Conservation (phyloP, 2,329 filamentous ascomycete species). For the Albifimbria verrucaria region DNA sequence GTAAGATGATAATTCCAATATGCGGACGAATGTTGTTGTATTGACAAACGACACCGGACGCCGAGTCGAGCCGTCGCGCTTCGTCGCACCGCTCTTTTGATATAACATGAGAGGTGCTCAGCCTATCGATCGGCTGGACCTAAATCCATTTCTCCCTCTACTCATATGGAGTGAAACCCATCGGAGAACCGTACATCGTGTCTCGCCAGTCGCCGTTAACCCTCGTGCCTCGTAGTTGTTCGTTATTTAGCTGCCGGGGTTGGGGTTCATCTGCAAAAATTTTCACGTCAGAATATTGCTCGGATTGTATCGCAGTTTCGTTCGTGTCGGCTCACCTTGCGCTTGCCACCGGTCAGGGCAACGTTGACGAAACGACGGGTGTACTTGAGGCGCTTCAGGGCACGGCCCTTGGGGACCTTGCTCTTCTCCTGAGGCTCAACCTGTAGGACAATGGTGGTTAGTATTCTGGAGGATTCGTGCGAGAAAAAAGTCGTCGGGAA, state of each 20-base stretch:
- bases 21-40: constrained; percentile 33
- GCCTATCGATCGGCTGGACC: constrained; percentile 32
- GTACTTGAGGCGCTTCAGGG: constrained; percentile 95
- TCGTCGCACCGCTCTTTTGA: constrained; percentile 28
- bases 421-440: constrained; percentile 92
- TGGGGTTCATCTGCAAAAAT: constrained; percentile 72
- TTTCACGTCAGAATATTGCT: not conserved
- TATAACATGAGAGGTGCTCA: constrained; percentile 26
- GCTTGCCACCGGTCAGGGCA: constrained; percentile 95
- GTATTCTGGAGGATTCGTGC: constrained; percentile 22
- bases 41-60: constrained; percentile 41
- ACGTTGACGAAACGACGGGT: constrained; percentile 98
- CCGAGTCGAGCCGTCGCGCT: constrained; percentile 34
- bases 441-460: constrained; percentile 40
- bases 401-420: constrained; percentile 95
- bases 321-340: constrained; percentile 66
- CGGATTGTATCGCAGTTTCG: not conserved
- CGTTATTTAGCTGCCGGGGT: constrained; percentile 64
- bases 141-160: constrained; percentile 31
- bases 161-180: constrained; percentile 26
- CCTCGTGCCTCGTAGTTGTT: constrained; percentile 20
- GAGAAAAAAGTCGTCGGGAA: constrained; percentile 12
- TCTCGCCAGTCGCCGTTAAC: constrained; percentile 12
- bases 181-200: constrained; percentile 26
- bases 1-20: constrained; percentile 2